These are phyloP conservation scores for Annulohypoxylon nitens DNA, from an alignment of 495 filamentous ascomycete genomes.

Conservation along the genomic window DNA sequence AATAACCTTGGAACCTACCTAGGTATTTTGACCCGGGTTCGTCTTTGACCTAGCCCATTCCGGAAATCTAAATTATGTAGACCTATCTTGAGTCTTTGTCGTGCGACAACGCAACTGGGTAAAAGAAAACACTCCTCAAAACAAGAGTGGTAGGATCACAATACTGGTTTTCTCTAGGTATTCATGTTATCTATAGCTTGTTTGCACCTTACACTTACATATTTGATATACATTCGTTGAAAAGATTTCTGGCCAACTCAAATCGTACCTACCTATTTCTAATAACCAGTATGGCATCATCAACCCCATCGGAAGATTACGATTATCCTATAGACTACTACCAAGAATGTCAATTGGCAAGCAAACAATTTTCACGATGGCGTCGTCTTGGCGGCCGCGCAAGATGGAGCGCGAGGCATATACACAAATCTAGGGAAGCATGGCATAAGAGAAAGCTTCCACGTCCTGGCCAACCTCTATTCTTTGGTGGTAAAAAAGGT, in stretches of 20 bases:
- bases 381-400: background rate
- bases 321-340: background rate
- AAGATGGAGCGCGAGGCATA: background rate
- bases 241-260: too few relatives aligned
- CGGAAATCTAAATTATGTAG: background rate
- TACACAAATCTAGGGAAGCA: background rate
- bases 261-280: too few relatives aligned
- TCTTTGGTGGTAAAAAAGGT: background rate
- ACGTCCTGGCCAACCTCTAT: background rate
- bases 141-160: too few relatives aligned
- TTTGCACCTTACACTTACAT: too few relatives aligned
- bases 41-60: slow-evolving; percentile 1
- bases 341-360: background rate
- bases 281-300: too few relatives aligned
- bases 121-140: too few relatives aligned
- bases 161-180: background rate
- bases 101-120: too few relatives aligned
- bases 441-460: background rate
- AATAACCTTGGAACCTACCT: too few relatives aligned
- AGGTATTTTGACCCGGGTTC: background rate
- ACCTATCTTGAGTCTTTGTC: slow-evolving; percentile 5
- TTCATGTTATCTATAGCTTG: background rate
- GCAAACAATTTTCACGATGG: background rate
- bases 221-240: too few relatives aligned
- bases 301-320: background rate